These are phyloP conservation scores for Kondoa subrosea DNA, from an alignment of 768 basidiomycete species.

Conservation along the genomic window DNA sequence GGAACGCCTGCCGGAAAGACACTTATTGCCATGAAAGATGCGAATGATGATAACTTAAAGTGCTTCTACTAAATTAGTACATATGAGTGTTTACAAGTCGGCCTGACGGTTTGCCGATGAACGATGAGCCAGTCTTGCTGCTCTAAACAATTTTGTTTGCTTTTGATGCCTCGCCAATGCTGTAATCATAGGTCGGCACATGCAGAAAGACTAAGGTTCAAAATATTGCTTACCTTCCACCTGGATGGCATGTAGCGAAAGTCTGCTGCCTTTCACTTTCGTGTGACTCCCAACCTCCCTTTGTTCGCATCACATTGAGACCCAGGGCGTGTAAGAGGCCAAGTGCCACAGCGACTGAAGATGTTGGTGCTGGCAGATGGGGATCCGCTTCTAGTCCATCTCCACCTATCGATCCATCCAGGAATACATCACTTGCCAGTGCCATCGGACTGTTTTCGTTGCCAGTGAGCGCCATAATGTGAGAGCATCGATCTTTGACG, in stretches of 20 bases:
- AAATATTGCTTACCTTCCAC: conserved; percentile 21
- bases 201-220: not conserved
- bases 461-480: conserved; percentile 25
- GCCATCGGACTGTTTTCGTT: conserved; percentile 25
- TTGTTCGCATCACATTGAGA: conserved; percentile 19
- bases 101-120: too few relatives aligned
- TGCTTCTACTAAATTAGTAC: too few relatives aligned
- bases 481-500: conserved; percentile 20
- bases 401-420: conserved; percentile 25
- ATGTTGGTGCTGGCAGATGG: conserved; percentile 26
- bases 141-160: too few relatives aligned
- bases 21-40: too few relatives aligned
- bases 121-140: too few relatives aligned
- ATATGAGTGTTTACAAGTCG: too few relatives aligned
- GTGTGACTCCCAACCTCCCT: conserved; percentile 24
- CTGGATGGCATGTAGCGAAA: conserved; percentile 25
- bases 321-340: conserved; percentile 26
- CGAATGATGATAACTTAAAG: too few relatives aligned
- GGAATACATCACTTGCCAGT: conserved; percentile 19
- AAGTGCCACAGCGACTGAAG: conserved; percentile 24
- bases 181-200: not conserved
- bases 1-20: too few relatives aligned
- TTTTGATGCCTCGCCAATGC: not conserved
- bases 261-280: conserved; percentile 19
- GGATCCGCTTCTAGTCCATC: conserved; percentile 26